Conservation (phyloP, 441 rosid genomes). For the Isatis lusitanica region DNA sequence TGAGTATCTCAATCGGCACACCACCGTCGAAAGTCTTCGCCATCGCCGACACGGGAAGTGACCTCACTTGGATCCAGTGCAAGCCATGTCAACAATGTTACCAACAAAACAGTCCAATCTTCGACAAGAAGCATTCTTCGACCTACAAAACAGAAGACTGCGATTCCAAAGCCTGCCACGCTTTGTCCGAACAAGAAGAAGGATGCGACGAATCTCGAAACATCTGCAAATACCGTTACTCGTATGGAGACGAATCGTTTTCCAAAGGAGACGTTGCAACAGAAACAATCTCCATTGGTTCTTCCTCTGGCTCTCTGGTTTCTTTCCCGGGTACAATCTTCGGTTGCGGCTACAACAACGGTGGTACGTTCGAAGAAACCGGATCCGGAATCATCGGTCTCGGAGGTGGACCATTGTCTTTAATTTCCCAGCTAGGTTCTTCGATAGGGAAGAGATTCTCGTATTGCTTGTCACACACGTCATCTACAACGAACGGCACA, state of each 20-base stretch:
- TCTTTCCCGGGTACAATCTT: conserved; percentile 34
- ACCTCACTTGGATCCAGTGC: conserved; percentile 59
- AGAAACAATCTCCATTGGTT: conserved; percentile 40
- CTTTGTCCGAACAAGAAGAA: neutral
- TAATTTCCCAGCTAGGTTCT: conserved; percentile 35
- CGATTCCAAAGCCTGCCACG: conserved; percentile 27
- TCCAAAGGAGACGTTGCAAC: conserved; percentile 39
- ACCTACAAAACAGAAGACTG: conserved; percentile 39
- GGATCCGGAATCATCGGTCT: conserved; percentile 51
- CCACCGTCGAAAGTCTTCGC: conserved; percentile 42
- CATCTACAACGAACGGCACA: conserved; percentile 7
- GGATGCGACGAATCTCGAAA: neutral
- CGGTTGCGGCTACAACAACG: conserved; percentile 49
- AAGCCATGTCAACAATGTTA: conserved; percentile 50
- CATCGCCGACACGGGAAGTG: conserved; percentile 53
- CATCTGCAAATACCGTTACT: conserved; percentile 36
- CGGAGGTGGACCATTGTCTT: conserved; percentile 39
- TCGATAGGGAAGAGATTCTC: conserved; percentile 40
- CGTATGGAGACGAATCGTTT: conserved; percentile 32
- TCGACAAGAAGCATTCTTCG: conserved; percentile 38
- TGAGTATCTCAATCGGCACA: conserved; percentile 50
- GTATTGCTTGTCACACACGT: conserved; percentile 42
- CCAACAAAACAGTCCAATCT: conserved; percentile 41
- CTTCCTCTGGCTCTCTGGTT: conserved; percentile 27
- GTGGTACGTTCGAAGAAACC: conserved; percentile 15